phyloP scores from a whole-genome alignment of 1,284 basidiomycete species.

The Schizophyllum commune region DNA sequence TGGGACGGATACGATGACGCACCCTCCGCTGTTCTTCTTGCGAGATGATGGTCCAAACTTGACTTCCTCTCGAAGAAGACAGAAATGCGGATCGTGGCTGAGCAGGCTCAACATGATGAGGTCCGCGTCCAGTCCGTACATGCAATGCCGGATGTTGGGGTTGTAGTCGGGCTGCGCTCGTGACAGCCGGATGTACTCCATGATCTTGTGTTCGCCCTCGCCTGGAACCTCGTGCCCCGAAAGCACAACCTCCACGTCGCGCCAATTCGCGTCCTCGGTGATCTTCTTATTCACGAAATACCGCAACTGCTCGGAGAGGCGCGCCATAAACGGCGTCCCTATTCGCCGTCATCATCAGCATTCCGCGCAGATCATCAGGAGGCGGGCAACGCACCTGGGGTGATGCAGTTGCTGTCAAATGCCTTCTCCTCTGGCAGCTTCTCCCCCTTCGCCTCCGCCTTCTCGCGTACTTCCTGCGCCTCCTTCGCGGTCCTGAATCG shows the following conservation, averaged over 20 bases:
- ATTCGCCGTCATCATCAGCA: slow-evolving; percentile 1
- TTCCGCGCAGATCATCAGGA: background rate
- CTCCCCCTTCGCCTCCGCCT: slow-evolving; percentile 86
- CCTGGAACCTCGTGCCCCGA: slow-evolving; percentile 99
- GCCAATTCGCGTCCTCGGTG: slow-evolving; percentile 91
- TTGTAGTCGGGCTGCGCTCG: slow-evolving; percentile 95
- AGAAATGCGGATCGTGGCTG: slow-evolving; percentile 99
- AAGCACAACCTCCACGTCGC: slow-evolving; percentile 85
- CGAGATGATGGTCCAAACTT: slow-evolving; percentile 85
- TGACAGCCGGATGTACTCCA: slow-evolving; percentile 95
- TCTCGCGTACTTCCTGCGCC: slow-evolving; percentile 80
- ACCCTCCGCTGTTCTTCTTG: slow-evolving; percentile 67
- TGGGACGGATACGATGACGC: slow-evolving; percentile 1
- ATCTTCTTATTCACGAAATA: slow-evolving; percentile 99
- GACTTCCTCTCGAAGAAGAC: slow-evolving; percentile 94
- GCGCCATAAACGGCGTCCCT: slow-evolving; percentile 74
- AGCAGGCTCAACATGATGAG: slow-evolving; percentile 96
- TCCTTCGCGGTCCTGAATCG: slow-evolving; percentile 95
- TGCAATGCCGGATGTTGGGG: slow-evolving; percentile 90
- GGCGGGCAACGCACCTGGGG: slow-evolving; percentile 59
- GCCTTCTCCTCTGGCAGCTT: slow-evolving; percentile 88
- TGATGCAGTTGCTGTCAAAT: slow-evolving; percentile 99
- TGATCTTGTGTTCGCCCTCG: slow-evolving; percentile 99
- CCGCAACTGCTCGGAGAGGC: slow-evolving; percentile 83
- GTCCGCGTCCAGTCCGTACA: slow-evolving; percentile 98